These are phyloP conservation scores for Stereocaulon alpinum DNA, from an alignment of 495 filamentous ascomycete genomes.

Conservation along the genomic window DNA sequence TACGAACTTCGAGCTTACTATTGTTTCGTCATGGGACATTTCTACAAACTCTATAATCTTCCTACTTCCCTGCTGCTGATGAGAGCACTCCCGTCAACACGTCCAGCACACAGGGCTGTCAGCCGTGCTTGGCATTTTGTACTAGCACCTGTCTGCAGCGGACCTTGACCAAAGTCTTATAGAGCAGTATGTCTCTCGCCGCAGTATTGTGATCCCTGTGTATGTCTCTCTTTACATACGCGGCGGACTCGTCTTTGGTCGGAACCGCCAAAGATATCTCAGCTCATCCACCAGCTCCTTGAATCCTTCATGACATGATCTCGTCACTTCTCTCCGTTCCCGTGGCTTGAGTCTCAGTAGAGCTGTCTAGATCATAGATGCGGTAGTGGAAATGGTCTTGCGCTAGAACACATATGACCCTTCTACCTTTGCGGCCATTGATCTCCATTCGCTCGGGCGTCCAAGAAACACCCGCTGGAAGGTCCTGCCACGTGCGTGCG, in stretches of 20 bases:
- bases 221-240: not conserved
- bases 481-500: constrained; percentile 11
- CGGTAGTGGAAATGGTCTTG: constrained; percentile 45
- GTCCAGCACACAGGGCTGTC: not conserved
- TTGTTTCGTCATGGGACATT: not conserved
- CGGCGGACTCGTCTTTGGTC: not conserved
- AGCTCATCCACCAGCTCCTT: not conserved
- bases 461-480: constrained; percentile 20
- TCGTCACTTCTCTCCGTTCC: constrained; percentile 24
- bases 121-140: not conserved
- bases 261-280: not conserved
- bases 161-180: no score
- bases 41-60: not conserved
- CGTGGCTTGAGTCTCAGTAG: constrained; percentile 28
- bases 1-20: not conserved
- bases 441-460: constrained; percentile 39
- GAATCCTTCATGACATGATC: constrained; percentile 19
- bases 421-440: constrained; percentile 43
- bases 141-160: no score
- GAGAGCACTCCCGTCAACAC: constrained; percentile 3
- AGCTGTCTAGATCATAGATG: constrained; percentile 45
- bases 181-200: no score
- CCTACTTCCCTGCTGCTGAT: not conserved
- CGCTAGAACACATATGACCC: constrained; percentile 47
- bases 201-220: no score